A percentile compares a stretch with the other conserved stretches of the same genome.
Evolutionary conservation across 164 flowering plant species (phyloP).

Genomic region (Macadamia integrifolia): DNA sequence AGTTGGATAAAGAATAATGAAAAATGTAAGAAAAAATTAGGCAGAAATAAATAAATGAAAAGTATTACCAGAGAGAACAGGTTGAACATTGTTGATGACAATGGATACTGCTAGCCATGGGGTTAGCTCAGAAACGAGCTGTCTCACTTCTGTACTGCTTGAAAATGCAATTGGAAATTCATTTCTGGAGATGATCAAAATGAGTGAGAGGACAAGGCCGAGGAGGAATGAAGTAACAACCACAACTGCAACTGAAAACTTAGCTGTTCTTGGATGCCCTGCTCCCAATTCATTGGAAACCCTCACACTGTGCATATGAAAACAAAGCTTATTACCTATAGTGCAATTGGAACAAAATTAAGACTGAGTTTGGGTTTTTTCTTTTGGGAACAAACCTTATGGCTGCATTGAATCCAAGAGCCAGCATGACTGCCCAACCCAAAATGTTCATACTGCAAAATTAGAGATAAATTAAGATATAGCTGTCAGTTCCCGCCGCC

Average conservation of each 20-base stretch:
- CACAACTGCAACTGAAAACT: conserved; percentile 52
- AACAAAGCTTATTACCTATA: background rate
- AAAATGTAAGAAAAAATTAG: too few relatives aligned
- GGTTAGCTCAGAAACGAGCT: conserved; percentile 39
- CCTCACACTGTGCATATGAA: conserved; percentile 46
- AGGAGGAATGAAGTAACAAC: conserved; percentile 31
- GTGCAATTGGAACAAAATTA: background rate
- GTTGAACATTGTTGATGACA: conserved; percentile 50
- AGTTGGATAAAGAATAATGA: too few relatives aligned
- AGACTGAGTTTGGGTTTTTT: background rate
- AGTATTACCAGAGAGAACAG: conserved; percentile 51
- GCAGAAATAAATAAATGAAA: background rate
- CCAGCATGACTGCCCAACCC: conserved; percentile 72
- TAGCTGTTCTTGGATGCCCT: conserved; percentile 59
- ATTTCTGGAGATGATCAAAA: conserved; percentile 27
- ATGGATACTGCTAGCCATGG: conserved; percentile 45
- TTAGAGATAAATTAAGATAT: too few relatives aligned
- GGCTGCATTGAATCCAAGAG: conserved; percentile 72
- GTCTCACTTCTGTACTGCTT: conserved; percentile 25
- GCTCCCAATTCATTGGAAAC: conserved; percentile 77
- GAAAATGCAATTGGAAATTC: conserved; percentile 44
- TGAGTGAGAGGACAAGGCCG: conserved; percentile 29
- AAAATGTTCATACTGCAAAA: conserved; percentile 3
- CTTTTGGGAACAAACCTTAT: conserved; percentile 38
- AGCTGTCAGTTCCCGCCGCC: too few relatives aligned